phyloP scores from a whole-genome alignment of 2,329 filamentous ascomycete genomes.

The Pseudogymnoascus sp. region DNA sequence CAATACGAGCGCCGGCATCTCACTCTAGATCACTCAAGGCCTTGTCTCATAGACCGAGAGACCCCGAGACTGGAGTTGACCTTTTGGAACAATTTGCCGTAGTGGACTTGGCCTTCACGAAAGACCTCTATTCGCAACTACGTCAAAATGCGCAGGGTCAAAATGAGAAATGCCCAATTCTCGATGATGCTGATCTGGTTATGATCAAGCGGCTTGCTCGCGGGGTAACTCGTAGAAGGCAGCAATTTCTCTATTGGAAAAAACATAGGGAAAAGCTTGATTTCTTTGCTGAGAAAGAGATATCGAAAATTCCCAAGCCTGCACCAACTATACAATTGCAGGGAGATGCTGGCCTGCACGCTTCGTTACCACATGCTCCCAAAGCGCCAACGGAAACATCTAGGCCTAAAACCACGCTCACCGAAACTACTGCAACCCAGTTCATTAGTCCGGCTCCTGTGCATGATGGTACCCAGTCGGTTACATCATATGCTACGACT shows the following conservation, averaged over 20 bases:
- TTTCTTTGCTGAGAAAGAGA: not conserved
- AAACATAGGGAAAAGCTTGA: not conserved
- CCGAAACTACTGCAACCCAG: not conserved
- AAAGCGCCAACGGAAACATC: not conserved
- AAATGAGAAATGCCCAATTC: not conserved
- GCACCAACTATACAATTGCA: not conserved
- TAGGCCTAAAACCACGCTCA: not conserved
- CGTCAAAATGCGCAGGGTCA: not conserved
- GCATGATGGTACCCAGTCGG: not conserved
- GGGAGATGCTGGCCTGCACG: not conserved
- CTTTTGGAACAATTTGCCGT: not conserved
- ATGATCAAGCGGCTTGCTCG: not conserved
- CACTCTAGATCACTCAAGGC: not conserved
- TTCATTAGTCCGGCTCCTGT: not conserved
- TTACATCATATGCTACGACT: constrained; percentile 1
- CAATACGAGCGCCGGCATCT: not conserved
- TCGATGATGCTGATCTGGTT: not conserved
- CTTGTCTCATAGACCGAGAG: not conserved
- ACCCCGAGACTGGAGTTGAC: not conserved
- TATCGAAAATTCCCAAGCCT: not conserved
- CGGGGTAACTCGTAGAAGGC: not conserved
- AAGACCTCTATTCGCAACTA: not conserved
- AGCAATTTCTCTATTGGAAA: not conserved
- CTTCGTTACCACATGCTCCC: not conserved
- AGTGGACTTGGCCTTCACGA: not conserved